These are phyloP conservation scores for Mycena citricolor DNA, from an alignment of 1,284 basidiomycete genomes.

Conservation along the genomic window DNA sequence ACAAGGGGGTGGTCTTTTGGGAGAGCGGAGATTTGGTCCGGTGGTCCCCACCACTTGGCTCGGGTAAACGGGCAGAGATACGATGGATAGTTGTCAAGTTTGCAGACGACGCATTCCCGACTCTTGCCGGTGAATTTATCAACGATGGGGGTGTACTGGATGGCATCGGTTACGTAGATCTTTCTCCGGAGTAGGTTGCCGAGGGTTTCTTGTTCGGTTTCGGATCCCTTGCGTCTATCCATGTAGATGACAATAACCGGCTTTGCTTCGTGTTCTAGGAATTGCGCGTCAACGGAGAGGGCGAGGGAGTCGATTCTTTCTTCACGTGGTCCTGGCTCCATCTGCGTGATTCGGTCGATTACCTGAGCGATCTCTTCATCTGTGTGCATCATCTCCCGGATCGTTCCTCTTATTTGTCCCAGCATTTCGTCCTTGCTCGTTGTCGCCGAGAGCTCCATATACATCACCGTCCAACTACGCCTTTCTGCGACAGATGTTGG, in stretches of 20 bases:
- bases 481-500: background rate
- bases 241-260: background rate
- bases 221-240: background rate
- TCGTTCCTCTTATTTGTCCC: background rate
- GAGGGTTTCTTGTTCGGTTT: background rate
- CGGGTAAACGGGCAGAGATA: conserved; percentile 5
- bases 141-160: background rate
- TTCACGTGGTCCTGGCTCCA: background rate
- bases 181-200: background rate
- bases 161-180: background rate
- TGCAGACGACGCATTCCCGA: background rate
- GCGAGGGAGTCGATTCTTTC: conserved; percentile 1
- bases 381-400: background rate
- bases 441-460: background rate
- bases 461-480: background rate
- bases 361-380: background rate
- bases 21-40: conserved; percentile 4
- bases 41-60: conserved; percentile 10
- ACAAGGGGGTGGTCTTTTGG: conserved; percentile 1
- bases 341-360: conserved; percentile 4
- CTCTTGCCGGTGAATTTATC: background rate
- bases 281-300: conserved; percentile 3
- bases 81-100: conserved; percentile 3
- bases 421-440: background rate
- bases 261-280: background rate